Evolutionary conservation across 108 stramenopile genomes (phyloP), one percentile per base, ranked within the genome.

Genomic region (Cyclotella sp.): DNA sequence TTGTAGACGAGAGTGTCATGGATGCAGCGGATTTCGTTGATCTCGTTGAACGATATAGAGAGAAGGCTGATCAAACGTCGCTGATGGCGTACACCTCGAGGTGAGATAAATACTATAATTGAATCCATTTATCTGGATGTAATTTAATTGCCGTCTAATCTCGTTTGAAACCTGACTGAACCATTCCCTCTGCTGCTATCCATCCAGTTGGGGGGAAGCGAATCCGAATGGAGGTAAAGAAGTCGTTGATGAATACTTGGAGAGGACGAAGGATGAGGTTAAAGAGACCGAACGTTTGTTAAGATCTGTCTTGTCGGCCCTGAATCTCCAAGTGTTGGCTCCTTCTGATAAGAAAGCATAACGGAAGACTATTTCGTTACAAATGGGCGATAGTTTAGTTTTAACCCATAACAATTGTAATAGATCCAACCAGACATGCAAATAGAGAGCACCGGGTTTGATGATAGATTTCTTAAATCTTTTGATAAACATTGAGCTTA

Each of bases 151-250:
- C 24, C 22, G 8, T 51, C n/a, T n/a, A n/a, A n/a, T n/a, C n/a
- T n/a, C n/a, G 49, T 19, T 8, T 8, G n/a, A 19, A 19, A 1
- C 49, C 3, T 51, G 16, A 1, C 8, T 3, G 8, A 51, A 1
- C n/a, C 49, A 19, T 16, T 19, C 19, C 16, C 49, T 18, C 34
- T 62, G 60, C 24, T 62, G 34, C 34, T 62, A 30, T 62, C 29
- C 3, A 18, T 77, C 75, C 60, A 84, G 81, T 49, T 89, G 86
- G 86, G 86, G 88, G 3, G 88, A 89, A 62, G 86, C 88, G 6
- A 92, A 90, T 75, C 90, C 83, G 69, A 90, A 90, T 69, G 92
- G 92, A 2, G 88, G 92, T 16, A 90, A 93, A 65, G 92, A 93
- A 42, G 84, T 84, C 19, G 79, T 90, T 58, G 92, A 93, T 75